phyloP scores from a whole-genome alignment of 148 eudicot species.

The Amaranthus cruentus region DNA sequence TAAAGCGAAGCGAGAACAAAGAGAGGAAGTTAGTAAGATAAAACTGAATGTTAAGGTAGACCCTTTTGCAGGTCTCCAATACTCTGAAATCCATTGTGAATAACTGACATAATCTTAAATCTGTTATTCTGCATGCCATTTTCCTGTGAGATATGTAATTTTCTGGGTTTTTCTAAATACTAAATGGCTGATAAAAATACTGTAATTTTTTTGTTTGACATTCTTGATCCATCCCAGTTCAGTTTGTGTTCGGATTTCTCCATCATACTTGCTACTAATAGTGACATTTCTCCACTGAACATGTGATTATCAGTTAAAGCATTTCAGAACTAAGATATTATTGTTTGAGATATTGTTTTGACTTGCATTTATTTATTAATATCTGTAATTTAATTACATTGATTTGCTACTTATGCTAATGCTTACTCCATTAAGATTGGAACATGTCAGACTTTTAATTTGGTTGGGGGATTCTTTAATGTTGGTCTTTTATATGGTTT shows the following conservation, averaged over 20 bases:
- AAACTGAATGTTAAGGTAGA: background rate
- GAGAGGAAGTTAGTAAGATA: background rate
- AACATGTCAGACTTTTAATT: no score
- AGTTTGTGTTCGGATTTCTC: background rate
- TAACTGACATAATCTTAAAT: conserved; percentile 14
- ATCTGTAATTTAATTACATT: background rate
- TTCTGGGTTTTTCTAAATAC: background rate
- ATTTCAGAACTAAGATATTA: no score
- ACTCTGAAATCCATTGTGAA: conserved; percentile 16
- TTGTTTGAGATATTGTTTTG: background rate
- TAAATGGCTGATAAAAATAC: background rate
- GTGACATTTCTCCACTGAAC: no score
- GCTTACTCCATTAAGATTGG: no score
- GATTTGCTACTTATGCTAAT: no score
- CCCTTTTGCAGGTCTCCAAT: background rate
- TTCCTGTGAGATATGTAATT: conserved; percentile 8
- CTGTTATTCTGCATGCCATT: conserved; percentile 1
- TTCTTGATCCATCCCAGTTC: background rate
- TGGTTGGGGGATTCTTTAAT: no score
- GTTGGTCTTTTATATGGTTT: no score
- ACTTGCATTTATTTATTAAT: background rate
- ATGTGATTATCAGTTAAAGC: no score
- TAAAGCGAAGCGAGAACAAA: background rate
- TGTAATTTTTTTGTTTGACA: background rate
- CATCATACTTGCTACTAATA: no score